Evolutionary conservation across 139 green algal species (phyloP).

Genomic region (Astrephomene gubernaculifera): DNA sequence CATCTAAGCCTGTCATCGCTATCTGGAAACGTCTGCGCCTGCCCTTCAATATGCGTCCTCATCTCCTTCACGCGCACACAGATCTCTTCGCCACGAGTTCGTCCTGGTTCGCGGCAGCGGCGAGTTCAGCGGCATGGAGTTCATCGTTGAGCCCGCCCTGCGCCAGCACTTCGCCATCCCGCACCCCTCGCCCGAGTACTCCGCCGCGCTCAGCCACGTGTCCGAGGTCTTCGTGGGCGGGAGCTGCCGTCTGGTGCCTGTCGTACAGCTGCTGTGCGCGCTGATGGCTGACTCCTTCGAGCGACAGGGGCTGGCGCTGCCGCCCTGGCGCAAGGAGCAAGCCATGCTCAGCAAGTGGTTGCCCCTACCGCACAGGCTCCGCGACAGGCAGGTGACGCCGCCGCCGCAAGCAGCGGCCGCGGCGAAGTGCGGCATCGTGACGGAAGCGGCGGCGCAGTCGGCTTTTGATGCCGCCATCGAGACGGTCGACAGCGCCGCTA

Average conservation of each 20-base stretch:
- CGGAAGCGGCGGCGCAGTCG: neutral
- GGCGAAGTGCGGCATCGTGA: neutral
- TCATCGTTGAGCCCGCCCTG: constrained; percentile 51
- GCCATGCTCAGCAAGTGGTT: constrained; percentile 59
- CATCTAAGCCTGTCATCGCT: too few species aligned
- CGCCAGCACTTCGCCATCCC: constrained; percentile 57
- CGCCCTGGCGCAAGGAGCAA: constrained; percentile 46
- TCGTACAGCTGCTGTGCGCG: constrained; percentile 43
- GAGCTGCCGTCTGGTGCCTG: constrained; percentile 9
- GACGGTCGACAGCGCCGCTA: neutral
- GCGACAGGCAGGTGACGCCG: neutral
- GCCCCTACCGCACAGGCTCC: neutral
- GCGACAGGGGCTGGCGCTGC: constrained; percentile 33
- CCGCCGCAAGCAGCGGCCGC: neutral
- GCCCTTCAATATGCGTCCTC: neutral
- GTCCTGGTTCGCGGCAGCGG: constrained; percentile 21
- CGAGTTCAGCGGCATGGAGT: constrained; percentile 45
- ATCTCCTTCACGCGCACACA: neutral
- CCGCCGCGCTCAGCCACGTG: constrained; percentile 20
- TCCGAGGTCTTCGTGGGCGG: constrained; percentile 51
- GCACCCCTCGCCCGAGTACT: constrained; percentile 51
- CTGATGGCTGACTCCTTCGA: constrained; percentile 56
- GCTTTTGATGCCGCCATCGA: neutral
- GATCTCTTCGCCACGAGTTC: constrained; percentile 27
- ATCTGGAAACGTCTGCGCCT: neutral